Conservation (phyloP, 108 stramenopile species). For the Conticribra weissflogii region DNA sequence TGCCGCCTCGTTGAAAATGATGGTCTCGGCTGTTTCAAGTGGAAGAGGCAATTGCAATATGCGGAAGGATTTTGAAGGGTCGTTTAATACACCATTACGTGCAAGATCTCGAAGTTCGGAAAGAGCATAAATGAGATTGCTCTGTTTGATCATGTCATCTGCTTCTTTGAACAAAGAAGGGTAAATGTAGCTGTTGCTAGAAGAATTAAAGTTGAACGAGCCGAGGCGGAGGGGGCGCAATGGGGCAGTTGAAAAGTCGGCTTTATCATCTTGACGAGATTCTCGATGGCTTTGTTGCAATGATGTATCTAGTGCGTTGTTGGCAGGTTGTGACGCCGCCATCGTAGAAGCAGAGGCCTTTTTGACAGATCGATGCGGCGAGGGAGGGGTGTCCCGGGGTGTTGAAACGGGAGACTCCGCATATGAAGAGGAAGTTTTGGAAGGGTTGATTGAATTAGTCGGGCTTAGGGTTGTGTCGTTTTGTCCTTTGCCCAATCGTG, state of each 20-base stretch:
- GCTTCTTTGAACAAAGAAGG: constrained; percentile 53
- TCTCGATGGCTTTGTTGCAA: too few species aligned
- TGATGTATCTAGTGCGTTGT: too few species aligned
- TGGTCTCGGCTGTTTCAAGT: constrained; percentile 27
- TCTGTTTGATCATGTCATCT: constrained; percentile 49
- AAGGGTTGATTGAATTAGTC: too few species aligned
- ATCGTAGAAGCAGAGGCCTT: too few species aligned
- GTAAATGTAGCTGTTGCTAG: constrained; percentile 8
- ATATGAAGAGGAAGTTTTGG: too few species aligned
- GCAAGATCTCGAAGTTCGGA: constrained; percentile 59
- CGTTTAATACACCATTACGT: constrained; percentile 37
- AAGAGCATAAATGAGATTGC: constrained; percentile 58
- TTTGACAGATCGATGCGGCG: too few species aligned
- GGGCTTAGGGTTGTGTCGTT: too few species aligned
- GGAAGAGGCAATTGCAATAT: constrained; percentile 51
- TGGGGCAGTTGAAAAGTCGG: not conserved
- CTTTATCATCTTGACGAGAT: not conserved
- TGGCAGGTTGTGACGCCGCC: too few species aligned
- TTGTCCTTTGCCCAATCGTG: too few species aligned
- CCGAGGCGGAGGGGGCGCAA: constrained; percentile 35
- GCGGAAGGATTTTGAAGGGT: constrained; percentile 31
- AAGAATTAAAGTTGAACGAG: constrained; percentile 27
- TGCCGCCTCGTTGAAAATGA: constrained; percentile 44
- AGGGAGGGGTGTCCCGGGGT: too few species aligned
- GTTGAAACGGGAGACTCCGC: too few species aligned